These are phyloP conservation scores for Orbilia quercus DNA, from an alignment of 2,329 filamentous ascomycete species.

Conservation along the genomic window DNA sequence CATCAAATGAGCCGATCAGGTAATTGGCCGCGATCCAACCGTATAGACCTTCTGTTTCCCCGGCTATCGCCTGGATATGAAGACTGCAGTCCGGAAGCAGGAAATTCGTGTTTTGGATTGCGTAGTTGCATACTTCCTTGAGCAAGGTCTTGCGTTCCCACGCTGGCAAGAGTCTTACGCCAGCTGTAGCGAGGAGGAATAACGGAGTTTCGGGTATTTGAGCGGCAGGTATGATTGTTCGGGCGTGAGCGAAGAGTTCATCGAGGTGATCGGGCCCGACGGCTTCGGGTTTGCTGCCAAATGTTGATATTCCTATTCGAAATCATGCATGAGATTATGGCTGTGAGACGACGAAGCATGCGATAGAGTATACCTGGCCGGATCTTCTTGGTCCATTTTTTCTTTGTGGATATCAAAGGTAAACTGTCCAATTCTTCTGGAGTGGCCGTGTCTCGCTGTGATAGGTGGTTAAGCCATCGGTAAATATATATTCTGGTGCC, in stretches of 20 bases:
- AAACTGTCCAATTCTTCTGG: constrained; percentile 73
- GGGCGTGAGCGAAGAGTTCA: constrained; percentile 81
- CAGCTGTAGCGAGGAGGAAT: constrained; percentile 94
- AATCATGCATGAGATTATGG: neutral
- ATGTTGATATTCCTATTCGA: constrained; percentile 78
- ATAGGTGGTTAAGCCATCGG: constrained; percentile 83
- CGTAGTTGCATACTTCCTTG: constrained; percentile 82
- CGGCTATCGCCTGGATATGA: constrained; percentile 93
- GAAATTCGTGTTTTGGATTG: constrained; percentile 80
- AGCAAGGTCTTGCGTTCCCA: constrained; percentile 78
- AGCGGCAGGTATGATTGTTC: constrained; percentile 78
- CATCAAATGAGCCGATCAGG: constrained; percentile 87
- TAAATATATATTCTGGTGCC: constrained; percentile 96
- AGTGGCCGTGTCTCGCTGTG: constrained; percentile 72
- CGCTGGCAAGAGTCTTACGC: constrained; percentile 85
- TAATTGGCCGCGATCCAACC: constrained; percentile 99
- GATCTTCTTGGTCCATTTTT: constrained; percentile 92
- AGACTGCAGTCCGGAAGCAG: constrained; percentile 87
- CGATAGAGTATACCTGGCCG: constrained; percentile 73
- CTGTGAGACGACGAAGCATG: neutral
- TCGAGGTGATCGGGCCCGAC: constrained; percentile 86
- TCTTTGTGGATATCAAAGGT: constrained; percentile 83
- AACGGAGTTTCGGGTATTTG: constrained; percentile 87
- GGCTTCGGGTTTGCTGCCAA: constrained; percentile 78
- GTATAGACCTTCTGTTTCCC: constrained; percentile 94